A percentile compares a stretch with the other conserved stretches of the same genome.
Conservation (phyloP, 805 yeast species). For the Saturnispora galanensis region DNA sequence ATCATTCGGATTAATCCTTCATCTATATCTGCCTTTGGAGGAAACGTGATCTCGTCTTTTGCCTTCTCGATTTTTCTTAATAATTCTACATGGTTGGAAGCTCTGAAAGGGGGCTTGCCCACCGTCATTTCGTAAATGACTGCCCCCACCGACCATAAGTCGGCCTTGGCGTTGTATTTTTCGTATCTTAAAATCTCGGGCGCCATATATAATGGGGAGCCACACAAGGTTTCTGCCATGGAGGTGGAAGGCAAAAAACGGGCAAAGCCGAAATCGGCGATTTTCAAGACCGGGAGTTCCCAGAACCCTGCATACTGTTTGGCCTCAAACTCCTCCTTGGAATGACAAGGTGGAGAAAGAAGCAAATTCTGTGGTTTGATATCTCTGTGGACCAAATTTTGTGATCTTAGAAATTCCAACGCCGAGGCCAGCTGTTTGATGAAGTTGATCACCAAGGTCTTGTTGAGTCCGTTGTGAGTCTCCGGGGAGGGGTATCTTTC, state of each 20-base stretch:
- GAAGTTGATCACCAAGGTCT: constrained; percentile 71
- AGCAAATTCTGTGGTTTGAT: constrained; percentile 87
- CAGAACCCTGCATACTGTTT: constrained; percentile 65
- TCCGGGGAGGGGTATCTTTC: constrained; percentile 76
- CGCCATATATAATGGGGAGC: constrained; percentile 97
- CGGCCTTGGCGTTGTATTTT: constrained; percentile 95
- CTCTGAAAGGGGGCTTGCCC: constrained; percentile 94
- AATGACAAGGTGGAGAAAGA: constrained; percentile 71
- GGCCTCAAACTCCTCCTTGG: constrained; percentile 48
- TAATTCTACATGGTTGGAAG: constrained; percentile 85
- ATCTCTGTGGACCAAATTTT: constrained; percentile 87
- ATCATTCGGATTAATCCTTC: constrained; percentile 61
- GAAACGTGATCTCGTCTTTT: constrained; percentile 71
- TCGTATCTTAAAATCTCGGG: constrained; percentile 93
- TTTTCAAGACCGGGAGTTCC: constrained; percentile 82
- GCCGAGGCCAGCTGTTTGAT: constrained; percentile 82
- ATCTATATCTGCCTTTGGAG: constrained; percentile 54
- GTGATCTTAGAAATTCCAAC: constrained; percentile 66
- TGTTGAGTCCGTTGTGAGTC: constrained; percentile 69
- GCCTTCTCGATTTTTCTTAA: constrained; percentile 76
- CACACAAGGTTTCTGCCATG: constrained; percentile 94
- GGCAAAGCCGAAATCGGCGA: constrained; percentile 98
- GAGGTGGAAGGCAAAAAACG: constrained; percentile 87
- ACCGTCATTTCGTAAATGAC: constrained; percentile 91
- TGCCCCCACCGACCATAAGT: constrained; percentile 97